phyloP scores from a whole-genome alignment of 306 rosid species.

The Cucurbita argyrosperma region DNA sequence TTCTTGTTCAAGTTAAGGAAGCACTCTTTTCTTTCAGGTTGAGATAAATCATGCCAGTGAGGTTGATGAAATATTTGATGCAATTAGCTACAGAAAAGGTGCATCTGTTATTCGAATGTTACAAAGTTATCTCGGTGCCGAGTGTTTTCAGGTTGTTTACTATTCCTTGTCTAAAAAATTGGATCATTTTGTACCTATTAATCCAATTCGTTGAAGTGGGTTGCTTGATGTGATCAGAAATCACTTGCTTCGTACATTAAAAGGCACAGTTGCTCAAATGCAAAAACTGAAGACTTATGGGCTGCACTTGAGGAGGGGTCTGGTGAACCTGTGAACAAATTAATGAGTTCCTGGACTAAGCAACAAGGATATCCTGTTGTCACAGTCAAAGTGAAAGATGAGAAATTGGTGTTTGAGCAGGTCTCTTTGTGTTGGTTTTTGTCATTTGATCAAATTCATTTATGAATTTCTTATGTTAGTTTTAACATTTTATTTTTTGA shows the following conservation, averaged over 20 bases:
- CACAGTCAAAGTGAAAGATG: constrained; percentile 41
- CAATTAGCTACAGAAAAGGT: constrained; percentile 81
- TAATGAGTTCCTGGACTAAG: constrained; percentile 91
- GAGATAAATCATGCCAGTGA: constrained; percentile 82
- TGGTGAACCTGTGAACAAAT: constrained; percentile 72
- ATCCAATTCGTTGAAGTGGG: neutral
- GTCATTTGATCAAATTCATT: neutral
- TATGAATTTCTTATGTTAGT: neutral
- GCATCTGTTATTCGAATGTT: constrained; percentile 93
- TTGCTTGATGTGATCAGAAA: constrained; percentile 34
- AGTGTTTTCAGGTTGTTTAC: constrained; percentile 63
- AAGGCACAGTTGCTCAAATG: constrained; percentile 61
- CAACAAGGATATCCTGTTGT: constrained; percentile 89
- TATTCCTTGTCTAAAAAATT: constrained; percentile 3
- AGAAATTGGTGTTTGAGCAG: constrained; percentile 76
- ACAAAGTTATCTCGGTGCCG: constrained; percentile 91
- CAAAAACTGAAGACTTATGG: constrained; percentile 91
- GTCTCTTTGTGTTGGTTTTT: constrained; percentile 22
- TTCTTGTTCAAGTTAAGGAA: neutral
- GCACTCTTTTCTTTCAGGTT: constrained; percentile 37
- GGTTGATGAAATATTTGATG: constrained; percentile 88
- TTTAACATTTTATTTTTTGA: neutral
- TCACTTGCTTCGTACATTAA: constrained; percentile 83
- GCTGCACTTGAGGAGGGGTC: constrained; percentile 92
- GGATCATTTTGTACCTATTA: neutral